Base-by-base conservation (phyloP, 2,329 filamentous ascomycete species). In the Nemania sp. region DNA sequence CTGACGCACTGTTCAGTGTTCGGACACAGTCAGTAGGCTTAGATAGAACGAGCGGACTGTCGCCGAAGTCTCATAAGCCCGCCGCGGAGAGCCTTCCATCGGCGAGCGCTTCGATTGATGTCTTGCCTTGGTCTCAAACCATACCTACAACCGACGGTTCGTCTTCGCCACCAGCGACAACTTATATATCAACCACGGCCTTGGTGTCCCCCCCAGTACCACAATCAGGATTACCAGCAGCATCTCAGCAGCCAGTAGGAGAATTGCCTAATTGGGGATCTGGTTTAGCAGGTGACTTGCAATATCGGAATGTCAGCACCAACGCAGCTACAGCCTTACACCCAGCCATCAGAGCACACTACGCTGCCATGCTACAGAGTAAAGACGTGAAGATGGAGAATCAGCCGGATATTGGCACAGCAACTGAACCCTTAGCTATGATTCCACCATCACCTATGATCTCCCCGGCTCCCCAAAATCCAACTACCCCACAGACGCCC, bases 1-100 rank as follows among this genome's bases (percentile, higher is more conserved):
- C 73, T 19, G 68, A 74, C 31, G 69, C 72, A 4, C 64, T 76
- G 3, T 72, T 70, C 42, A 58, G 59, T 9, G 63, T 67, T 15
- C 64, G 56, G 34, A 64, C 54, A 31, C 61, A 61, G 46, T 62
- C 64, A 26, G 52, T 52, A 28, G 54, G 60, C n/a, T 61, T 61
- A 23, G 54, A 52, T 39, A 54, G 43, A 34, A 43, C 36, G 1
- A 50, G 46, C 31, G 51, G 57, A 8, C 5, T 49, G 17, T 54
- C 58, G 36, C n/a, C 61, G 3, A 40, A 43, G 12, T 46, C 56
- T 6, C 58, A 60, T 15, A 58, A 59, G 34, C 53, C 61, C 19
- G 47, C 61, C 19, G 39, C 59, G 48, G 48, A 51, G 47, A 11
- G 28, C 20, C n/a, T 37, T 46, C 12, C 36, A 24, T 40, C 44